A percentile compares a stretch with the other conserved stretches of the same genome.
These are phyloP conservation scores for Jatropha podagrica DNA, from an alignment of 441 rosid genomes.

Conservation along the genomic window DNA sequence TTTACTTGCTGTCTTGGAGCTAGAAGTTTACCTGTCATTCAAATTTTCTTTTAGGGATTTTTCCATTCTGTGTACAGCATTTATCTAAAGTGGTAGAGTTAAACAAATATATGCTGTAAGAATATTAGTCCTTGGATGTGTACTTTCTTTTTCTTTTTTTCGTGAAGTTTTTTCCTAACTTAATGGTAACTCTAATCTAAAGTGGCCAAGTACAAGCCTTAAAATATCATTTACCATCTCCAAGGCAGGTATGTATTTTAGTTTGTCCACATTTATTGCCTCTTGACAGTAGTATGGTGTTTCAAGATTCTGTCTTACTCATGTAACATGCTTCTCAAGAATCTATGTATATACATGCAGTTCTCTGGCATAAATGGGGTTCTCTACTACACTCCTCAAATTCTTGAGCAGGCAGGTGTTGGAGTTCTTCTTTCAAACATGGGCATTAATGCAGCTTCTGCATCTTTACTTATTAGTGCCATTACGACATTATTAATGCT, in stretches of 20 bases:
- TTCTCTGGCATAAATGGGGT: slow-evolving; percentile 95
- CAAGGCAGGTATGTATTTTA: not conserved
- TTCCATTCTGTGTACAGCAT: not conserved
- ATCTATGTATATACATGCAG: slow-evolving; percentile 33
- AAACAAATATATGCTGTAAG: no score
- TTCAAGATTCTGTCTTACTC: not conserved
- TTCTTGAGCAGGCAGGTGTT: slow-evolving; percentile 91
- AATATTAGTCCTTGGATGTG: not conserved
- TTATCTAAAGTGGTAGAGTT: no score
- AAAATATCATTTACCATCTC: not conserved
- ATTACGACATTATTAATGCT: slow-evolving; percentile 90
- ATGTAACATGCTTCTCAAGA: slow-evolving; percentile 4
- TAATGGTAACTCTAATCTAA: not conserved
- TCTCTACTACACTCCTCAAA: slow-evolving; percentile 94
- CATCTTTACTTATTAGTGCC: slow-evolving; percentile 78
- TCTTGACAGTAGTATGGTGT: not conserved
- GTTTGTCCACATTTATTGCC: not conserved
- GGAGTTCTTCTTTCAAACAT: slow-evolving; percentile 77
- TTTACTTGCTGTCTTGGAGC: not conserved
- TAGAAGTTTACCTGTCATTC: not conserved
- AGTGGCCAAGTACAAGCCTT: not conserved
- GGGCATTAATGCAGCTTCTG: slow-evolving; percentile 67
- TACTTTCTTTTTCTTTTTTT: not conserved
- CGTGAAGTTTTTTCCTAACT: not conserved
- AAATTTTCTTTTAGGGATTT: not conserved